Evolutionary conservation across 1,139 yeast genomes (phyloP).

Genomic region (Tardiomyces digboiensis): DNA sequence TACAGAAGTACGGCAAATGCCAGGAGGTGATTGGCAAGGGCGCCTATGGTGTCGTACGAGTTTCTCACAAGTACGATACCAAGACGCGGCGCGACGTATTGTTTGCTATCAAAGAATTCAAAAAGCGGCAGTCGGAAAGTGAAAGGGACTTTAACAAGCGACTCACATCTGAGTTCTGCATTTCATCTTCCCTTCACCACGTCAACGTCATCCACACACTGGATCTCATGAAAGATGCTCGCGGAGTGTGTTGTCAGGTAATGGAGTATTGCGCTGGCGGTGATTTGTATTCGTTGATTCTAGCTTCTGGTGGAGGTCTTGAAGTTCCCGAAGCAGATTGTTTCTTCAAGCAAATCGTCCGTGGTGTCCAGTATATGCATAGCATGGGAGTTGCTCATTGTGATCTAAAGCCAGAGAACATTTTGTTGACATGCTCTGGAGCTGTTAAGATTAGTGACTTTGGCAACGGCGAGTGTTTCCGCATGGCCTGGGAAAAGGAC

Average conservation of each 20-base stretch:
- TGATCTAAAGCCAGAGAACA: conserved; percentile 90
- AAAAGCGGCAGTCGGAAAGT: conserved; percentile 45
- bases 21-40: conserved; percentile 80
- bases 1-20: conserved; percentile 68
- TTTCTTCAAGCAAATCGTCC: conserved; percentile 81
- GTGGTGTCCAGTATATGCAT: conserved; percentile 95
- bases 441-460: conserved; percentile 85
- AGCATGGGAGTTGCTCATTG: conserved; percentile 96
- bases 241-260: conserved; percentile 91
- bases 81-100: conserved; percentile 34
- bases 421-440: conserved; percentile 73
- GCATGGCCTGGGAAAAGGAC: conserved; percentile 94
- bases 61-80: conserved; percentile 41
- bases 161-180: conserved; percentile 76
- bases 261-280: conserved; percentile 98
- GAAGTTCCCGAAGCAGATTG: conserved; percentile 91
- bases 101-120: conserved; percentile 80
- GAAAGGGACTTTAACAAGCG: conserved; percentile 56
- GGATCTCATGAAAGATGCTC: conserved; percentile 81
- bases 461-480: conserved; percentile 93
- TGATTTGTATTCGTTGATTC: conserved; percentile 76
- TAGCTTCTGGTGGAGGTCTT: conserved; percentile 68
- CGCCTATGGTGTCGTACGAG: conserved; percentile 74
- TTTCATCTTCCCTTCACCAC: conserved; percentile 72
- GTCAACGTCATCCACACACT: conserved; percentile 75